A percentile compares a stretch with the other conserved stretches of the same genome.
Evolutionary conservation across 306 rosid species (phyloP).

Genomic region (Ammopiptanthus mongolicus): DNA sequence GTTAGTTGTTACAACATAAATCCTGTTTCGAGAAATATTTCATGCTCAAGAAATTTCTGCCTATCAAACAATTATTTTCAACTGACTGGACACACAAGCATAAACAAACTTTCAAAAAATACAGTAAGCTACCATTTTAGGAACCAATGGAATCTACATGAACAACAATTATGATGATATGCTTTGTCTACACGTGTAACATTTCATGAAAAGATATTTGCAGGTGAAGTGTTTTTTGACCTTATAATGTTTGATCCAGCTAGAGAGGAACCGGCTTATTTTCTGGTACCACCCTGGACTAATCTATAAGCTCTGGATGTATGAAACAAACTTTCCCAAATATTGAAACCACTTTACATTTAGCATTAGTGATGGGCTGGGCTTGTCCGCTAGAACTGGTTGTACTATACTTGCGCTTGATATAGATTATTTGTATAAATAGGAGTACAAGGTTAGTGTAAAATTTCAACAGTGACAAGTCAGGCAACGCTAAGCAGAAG

Average conservation of each 20-base stretch:
- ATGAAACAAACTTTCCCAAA: neutral
- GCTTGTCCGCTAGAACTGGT: neutral
- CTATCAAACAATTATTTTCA: constrained; percentile 1
- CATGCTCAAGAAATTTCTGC: neutral
- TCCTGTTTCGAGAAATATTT: neutral
- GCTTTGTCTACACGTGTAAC: neutral
- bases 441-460: neutral
- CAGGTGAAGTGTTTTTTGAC: neutral
- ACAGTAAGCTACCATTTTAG: neutral
- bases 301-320: neutral
- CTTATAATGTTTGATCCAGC: constrained; percentile 11
- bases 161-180: neutral
- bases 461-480: constrained; percentile 7
- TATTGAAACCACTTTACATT: neutral
- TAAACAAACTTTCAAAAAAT: neutral
- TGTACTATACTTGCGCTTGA: neutral
- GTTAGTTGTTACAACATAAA: neutral
- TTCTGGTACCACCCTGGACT: neutral
- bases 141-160: neutral
- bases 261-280: neutral
- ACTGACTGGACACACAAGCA: neutral
- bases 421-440: neutral
- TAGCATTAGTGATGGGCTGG: neutral
- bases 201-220: neutral
- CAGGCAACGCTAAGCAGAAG: constrained; percentile 1